Base-by-base conservation (phyloP, 2,329 filamentous ascomycete species). In the Claviceps paspali region DNA sequence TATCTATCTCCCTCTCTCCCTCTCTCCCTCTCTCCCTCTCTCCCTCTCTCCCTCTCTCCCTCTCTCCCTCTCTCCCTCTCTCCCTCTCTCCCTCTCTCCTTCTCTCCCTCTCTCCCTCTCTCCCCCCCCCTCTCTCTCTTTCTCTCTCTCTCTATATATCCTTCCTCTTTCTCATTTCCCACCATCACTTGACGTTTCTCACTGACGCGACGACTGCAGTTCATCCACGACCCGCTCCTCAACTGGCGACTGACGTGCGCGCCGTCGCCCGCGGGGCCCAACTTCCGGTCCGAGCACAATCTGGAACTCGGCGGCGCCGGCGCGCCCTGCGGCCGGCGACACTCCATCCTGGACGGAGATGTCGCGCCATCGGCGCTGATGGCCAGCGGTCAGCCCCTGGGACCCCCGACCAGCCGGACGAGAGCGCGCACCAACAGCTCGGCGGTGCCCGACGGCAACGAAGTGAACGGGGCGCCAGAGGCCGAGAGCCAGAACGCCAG, bases 161-260 rank as follows among this genome's bases (percentile, higher is more conserved):
- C n/a, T n/a, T n/a, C n/a, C n/a, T n/a, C n/a, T n/a, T n/a, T n/a
- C n/a, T n/a, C n/a, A n/a, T n/a, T n/a, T n/a, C n/a, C n/a, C n/a
- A n/a, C n/a, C n/a, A n/a, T n/a, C n/a, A n/a, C n/a, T n/a, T n/a
- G n/a, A n/a, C n/a, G n/a, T 11, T 35, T 30, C 22, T 32, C 24
- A 24, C 28, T 32, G n/a, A 38, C 24, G 5, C 21, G 21, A 33
- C 15, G 17, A n/a, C 17, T 9, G 6, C 52, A 91, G 83, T 99
- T 99, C 63, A 95, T 99, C 47, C 92, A 99, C 56, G 91, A 99
- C 57, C 91, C 92, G n/a, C 73, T 99, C 29, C 81, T 98, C 38
- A 98, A 87, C 34, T 99, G 91, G 91, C 81, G 91, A 49, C 73
- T 99, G 27, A 79, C 74, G 23, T 76, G 68, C 38, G 68, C 70